These are phyloP conservation scores for Asterella californica DNA, from an alignment of 225 moss, liverwort and hornwort species.

Conservation along the genomic window DNA sequence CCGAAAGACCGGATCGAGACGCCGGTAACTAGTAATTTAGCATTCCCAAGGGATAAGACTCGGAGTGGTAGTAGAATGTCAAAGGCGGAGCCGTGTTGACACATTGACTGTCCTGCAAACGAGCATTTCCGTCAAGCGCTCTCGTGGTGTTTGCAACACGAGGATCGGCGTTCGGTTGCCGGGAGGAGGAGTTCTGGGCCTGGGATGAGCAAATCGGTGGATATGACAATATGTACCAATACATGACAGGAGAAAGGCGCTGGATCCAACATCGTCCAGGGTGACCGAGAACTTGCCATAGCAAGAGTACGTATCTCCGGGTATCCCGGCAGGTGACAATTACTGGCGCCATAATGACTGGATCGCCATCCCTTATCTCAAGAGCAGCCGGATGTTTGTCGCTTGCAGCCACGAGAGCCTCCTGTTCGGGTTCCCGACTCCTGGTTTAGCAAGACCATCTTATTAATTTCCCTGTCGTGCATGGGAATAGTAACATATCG, in stretches of 20 bases:
- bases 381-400: neutral
- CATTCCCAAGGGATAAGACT: neutral
- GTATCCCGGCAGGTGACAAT: neutral
- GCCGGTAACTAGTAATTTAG: neutral
- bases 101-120: neutral
- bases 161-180: no score
- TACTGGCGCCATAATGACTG: neutral
- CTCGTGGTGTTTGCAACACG: neutral
- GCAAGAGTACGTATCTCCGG: neutral
- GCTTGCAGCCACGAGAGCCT: neutral
- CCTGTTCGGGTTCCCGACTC: neutral
- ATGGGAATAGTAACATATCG: no score
- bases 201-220: neutral
- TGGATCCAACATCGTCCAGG: no score
- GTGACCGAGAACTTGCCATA: neutral
- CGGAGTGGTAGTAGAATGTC: neutral
- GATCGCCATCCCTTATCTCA: conserved; percentile 5
- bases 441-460: no score
- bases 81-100: neutral
- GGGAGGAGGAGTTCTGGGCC: neutral
- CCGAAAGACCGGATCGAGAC: neutral
- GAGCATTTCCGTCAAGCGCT: neutral
- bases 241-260: neutral
- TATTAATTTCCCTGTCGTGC: no score
- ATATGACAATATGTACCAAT: neutral